Evolutionary conservation across 305 asterid species (phyloP).

Genomic region (Euphrasia arctica): DNA sequence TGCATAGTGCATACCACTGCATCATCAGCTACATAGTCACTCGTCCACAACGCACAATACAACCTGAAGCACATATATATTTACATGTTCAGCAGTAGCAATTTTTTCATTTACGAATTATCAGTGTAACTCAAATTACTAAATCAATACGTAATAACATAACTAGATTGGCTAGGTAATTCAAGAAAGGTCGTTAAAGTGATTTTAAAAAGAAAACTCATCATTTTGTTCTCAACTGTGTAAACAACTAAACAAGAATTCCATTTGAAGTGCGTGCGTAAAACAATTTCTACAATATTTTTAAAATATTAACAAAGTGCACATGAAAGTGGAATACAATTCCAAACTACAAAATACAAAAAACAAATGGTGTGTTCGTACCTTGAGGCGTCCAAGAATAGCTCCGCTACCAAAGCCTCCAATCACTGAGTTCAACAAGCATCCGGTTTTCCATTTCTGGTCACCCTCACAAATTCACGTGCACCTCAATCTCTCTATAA

Average conservation of each 20-base stretch:
- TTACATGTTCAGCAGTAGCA: no score
- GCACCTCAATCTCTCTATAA: slow-evolving; percentile 45
- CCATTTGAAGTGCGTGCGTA: background rate
- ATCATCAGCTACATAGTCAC: no score
- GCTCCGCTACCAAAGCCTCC: slow-evolving; percentile 94
- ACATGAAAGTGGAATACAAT: background rate
- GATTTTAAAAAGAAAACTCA: background rate
- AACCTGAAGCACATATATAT: no score
- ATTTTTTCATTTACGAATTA: no score
- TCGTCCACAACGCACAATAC: no score
- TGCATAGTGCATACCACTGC: no score
- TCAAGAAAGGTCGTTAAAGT: no score
- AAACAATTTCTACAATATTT: background rate
- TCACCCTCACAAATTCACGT: slow-evolving; percentile 75
- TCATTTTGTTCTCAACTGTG: background rate
- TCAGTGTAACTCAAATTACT: no score
- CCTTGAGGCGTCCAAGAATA: slow-evolving; percentile 96
- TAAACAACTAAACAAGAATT: no score
- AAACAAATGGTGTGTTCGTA: slow-evolving; percentile 23
- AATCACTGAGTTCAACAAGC: slow-evolving; percentile 67
- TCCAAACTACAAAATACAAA: background rate
- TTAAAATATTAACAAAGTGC: background rate
- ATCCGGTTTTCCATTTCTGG: slow-evolving; percentile 85
- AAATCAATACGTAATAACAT: no score
- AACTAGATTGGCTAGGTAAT: no score